A percentile compares a stretch with the other conserved stretches of the same genome.
These are phyloP conservation scores for Mortierella sp. DNA, from an alignment of 371 early-diverging fungal genomes.

Conservation along the genomic window DNA sequence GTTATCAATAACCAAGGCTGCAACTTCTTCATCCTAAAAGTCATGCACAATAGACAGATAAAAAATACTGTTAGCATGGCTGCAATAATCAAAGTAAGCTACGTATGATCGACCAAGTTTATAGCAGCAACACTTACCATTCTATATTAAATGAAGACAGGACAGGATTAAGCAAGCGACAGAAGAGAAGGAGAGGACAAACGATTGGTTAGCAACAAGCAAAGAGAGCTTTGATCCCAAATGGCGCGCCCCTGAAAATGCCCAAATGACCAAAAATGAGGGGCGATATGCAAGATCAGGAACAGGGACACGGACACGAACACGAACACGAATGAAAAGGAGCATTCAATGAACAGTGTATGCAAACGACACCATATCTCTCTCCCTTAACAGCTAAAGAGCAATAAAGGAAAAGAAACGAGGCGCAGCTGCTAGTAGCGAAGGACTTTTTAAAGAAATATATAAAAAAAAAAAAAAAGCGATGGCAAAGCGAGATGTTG, in stretches of 20 bases:
- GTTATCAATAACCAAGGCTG: slow-evolving; percentile 65
- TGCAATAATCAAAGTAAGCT: background rate
- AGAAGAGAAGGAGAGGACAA: background rate
- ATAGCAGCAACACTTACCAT: background rate
- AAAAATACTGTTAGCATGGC: background rate
- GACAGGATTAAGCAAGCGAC: background rate
- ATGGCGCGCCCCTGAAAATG: background rate
- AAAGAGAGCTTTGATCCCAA: background rate
- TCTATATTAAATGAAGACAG: background rate
- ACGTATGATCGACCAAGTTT: background rate
- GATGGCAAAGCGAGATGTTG: too few species aligned
- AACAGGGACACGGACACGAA: too few species aligned
- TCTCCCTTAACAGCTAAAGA: background rate
- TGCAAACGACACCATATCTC: background rate
- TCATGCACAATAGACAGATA: background rate
- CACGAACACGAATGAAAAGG: background rate
- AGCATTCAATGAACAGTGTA: background rate
- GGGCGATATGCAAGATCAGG: too few species aligned
- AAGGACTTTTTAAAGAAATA: too few species aligned
- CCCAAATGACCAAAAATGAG: background rate
- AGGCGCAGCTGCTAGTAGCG: too few species aligned
- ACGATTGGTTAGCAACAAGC: background rate
- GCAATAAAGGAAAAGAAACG: too few species aligned
- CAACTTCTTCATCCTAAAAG: slow-evolving; percentile 47
- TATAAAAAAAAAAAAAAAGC: too few species aligned